Evolutionary conservation across 2,329 filamentous ascomycete genomes (phyloP).

Genomic region (Hypoxylon sp.): DNA sequence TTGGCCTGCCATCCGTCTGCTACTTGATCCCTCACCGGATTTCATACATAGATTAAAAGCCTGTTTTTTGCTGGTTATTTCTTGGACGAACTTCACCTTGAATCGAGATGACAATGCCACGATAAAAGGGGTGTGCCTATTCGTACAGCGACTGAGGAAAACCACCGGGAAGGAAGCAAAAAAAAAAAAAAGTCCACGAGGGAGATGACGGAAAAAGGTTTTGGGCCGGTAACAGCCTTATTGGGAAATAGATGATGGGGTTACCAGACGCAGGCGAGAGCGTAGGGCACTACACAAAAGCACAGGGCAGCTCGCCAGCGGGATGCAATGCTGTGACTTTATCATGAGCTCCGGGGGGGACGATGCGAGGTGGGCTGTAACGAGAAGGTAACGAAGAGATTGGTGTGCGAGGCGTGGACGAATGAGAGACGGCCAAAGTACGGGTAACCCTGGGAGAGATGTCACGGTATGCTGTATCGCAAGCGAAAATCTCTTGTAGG

Average conservation of each 20-base stretch:
- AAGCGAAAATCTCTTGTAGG: slow-evolving; percentile 5
- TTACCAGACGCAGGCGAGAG: neutral
- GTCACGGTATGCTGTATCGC: slow-evolving; percentile 12
- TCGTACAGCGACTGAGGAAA: too few relatives aligned
- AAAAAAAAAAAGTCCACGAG: neutral
- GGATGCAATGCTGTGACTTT: slow-evolving; percentile 35
- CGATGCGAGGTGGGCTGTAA: slow-evolving; percentile 34
- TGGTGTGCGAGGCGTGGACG: slow-evolving; percentile 16
- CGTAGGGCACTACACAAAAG: neutral
- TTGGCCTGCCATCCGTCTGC: too few relatives aligned
- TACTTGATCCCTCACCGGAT: too few relatives aligned
- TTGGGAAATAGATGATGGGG: slow-evolving; percentile 9
- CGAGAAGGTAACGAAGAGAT: slow-evolving; percentile 38
- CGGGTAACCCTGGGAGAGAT: slow-evolving; percentile 22
- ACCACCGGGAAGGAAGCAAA: neutral
- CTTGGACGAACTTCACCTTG: too few relatives aligned
- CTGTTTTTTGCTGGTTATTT: too few relatives aligned
- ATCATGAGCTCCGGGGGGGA: slow-evolving; percentile 30
- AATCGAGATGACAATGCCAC: too few relatives aligned
- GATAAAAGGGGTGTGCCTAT: too few relatives aligned
- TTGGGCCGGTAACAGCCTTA: slow-evolving; percentile 27
- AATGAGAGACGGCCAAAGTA: slow-evolving; percentile 11
- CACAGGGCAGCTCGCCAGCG: slow-evolving; percentile 12
- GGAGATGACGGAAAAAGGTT: slow-evolving; percentile 25
- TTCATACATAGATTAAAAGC: too few relatives aligned